These are phyloP conservation scores for Diaporthe australafricana DNA, from an alignment of 2,329 filamentous ascomycete genomes.

Conservation along the genomic window DNA sequence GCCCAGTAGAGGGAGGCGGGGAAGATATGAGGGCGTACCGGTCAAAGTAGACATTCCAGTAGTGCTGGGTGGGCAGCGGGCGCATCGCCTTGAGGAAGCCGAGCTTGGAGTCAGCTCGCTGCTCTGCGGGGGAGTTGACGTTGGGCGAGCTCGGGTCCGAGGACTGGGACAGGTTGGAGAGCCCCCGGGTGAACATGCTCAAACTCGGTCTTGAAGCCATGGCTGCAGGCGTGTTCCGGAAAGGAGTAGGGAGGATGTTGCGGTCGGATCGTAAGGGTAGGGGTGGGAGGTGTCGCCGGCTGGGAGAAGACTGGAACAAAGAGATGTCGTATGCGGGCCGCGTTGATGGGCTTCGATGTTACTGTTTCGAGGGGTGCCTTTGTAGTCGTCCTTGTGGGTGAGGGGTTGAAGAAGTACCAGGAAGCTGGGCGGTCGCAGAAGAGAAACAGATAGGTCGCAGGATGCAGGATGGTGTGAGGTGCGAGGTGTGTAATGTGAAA, in stretches of 20 bases:
- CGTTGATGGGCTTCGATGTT: conserved; percentile 15
- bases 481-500: conserved; percentile 20
- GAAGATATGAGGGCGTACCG: conserved; percentile 51
- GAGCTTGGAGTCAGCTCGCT: conserved; percentile 83
- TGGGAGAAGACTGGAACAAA: conserved; percentile 19
- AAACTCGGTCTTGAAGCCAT: conserved; percentile 70
- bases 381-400: conserved; percentile 3
- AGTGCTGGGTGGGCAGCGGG: conserved; percentile 81
- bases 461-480: conserved; percentile 23
- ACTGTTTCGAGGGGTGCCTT: conserved; percentile 15
- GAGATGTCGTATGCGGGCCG: conserved; percentile 18
- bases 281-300: conserved; percentile 15
- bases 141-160: conserved; percentile 69
- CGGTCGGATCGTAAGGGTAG: conserved; percentile 8
- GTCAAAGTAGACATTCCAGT: conserved; percentile 80
- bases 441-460: conserved; percentile 25
- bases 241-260: conserved; percentile 7
- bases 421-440: conserved; percentile 4
- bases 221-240: conserved; percentile 41
- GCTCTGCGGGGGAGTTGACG: conserved; percentile 76
- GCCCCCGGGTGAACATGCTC: conserved; percentile 66
- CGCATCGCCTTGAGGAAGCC: conserved; percentile 83
- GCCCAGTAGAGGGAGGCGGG: conserved; percentile 7
- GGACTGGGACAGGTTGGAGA: conserved; percentile 71
- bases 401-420: conserved; percentile 1